These are phyloP conservation scores for Blumeria graminis DNA, from an alignment of 2,329 filamentous ascomycete genomes.

Conservation along the genomic window DNA sequence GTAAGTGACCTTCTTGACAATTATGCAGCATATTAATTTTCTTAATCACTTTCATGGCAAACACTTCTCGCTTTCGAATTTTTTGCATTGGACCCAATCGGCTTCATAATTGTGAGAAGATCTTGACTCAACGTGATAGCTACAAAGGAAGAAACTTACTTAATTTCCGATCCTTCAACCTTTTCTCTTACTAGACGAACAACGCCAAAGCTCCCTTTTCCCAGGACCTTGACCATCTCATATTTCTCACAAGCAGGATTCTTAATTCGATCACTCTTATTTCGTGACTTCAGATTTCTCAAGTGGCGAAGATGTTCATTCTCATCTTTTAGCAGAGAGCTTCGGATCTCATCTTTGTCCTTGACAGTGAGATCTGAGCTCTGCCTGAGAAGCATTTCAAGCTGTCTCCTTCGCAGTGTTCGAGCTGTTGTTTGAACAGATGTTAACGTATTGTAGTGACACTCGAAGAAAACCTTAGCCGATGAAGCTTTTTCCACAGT, in stretches of 20 bases:
- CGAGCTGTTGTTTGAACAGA: conserved; percentile 29
- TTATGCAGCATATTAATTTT: conserved; percentile 85
- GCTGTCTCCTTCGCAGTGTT: conserved; percentile 31
- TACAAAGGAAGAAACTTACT: neutral
- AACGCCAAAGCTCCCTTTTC: conserved; percentile 85
- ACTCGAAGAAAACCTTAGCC: conserved; percentile 71
- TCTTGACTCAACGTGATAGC: neutral
- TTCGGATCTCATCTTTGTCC: conserved; percentile 28
- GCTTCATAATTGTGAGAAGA: neutral
- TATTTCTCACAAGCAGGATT: conserved; percentile 25
- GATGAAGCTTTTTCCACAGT: conserved; percentile 61
- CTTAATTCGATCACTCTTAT: conserved; percentile 7
- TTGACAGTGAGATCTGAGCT: conserved; percentile 16
- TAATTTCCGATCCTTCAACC: conserved; percentile 4
- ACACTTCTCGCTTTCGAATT: conserved; percentile 32
- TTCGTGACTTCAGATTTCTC: conserved; percentile 42
- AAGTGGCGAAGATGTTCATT: conserved; percentile 50
- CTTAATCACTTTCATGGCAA: conserved; percentile 90
- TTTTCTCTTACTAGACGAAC: conserved; percentile 64
- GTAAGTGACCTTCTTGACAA: conserved; percentile 75
- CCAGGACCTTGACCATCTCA: conserved; percentile 57
- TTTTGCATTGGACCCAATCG: neutral
- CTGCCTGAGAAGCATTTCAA: conserved; percentile 39
- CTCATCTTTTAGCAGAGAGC: conserved; percentile 41
- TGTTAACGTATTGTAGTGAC: conserved; percentile 51